These are phyloP conservation scores for Amanita pseudoporphyria DNA, from an alignment of 768 basidiomycete species.

Conservation along the genomic window DNA sequence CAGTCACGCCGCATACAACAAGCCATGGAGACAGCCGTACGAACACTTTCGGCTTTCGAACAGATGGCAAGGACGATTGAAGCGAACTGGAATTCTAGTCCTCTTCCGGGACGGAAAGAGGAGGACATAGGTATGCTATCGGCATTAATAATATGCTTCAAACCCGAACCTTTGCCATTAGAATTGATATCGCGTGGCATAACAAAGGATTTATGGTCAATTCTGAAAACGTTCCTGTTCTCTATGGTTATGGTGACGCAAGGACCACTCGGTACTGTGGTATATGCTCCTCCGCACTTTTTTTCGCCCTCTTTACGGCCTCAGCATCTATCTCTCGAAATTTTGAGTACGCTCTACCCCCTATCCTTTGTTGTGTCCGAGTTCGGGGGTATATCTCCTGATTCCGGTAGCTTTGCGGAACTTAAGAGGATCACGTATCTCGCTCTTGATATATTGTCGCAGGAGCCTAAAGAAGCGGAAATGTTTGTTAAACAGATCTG, in stretches of 20 bases:
- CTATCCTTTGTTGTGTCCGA: slow-evolving; percentile 71
- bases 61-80: slow-evolving; percentile 35
- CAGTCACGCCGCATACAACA: slow-evolving; percentile 20
- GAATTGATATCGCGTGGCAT: slow-evolving; percentile 35
- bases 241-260: slow-evolving; percentile 61
- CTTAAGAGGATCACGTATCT: slow-evolving; percentile 70
- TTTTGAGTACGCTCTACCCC: slow-evolving; percentile 50
- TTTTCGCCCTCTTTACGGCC: slow-evolving; percentile 11
- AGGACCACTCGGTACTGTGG: slow-evolving; percentile 41
- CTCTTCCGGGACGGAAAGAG: slow-evolving; percentile 25
- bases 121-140: slow-evolving; percentile 21
- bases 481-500: slow-evolving; percentile 14
- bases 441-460: slow-evolving; percentile 62
- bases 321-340: slow-evolving; percentile 40
- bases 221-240: slow-evolving; percentile 72
- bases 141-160: neutral
- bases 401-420: slow-evolving; percentile 53
- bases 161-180: slow-evolving; percentile 12
- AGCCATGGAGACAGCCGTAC: slow-evolving; percentile 20
- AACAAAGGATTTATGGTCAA: slow-evolving; percentile 48
- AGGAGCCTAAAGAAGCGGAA: slow-evolving; percentile 18
- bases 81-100: slow-evolving; percentile 35
- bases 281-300: slow-evolving; percentile 37
- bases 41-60: slow-evolving; percentile 22
- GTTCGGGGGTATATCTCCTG: slow-evolving; percentile 64